Conservation (phyloP, 2,329 filamentous ascomycete species). For the Sporothrix luriei region DNA sequence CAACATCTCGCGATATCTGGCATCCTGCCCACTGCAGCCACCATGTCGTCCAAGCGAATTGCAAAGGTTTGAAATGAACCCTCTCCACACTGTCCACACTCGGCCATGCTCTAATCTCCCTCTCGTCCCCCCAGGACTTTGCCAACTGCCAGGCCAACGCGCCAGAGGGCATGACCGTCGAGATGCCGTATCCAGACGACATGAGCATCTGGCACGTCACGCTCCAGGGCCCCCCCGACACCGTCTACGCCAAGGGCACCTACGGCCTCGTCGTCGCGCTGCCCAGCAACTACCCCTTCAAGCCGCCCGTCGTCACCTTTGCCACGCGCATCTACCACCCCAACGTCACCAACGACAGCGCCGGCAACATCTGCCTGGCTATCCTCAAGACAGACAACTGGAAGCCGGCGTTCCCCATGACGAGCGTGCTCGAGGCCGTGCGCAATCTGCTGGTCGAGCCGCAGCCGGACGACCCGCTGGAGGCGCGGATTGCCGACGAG, state of each 20-base stretch:
- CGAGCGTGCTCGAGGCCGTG: constrained; percentile 74
- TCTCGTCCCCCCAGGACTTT: constrained; percentile 51
- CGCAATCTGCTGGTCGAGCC: constrained; percentile 75
- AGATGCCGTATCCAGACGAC: constrained; percentile 51
- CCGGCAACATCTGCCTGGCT: constrained; percentile 82
- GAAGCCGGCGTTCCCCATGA: constrained; percentile 83
- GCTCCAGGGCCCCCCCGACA: constrained; percentile 50
- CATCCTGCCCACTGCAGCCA: constrained; percentile 35
- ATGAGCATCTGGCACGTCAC: constrained; percentile 58
- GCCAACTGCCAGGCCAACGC: constrained; percentile 54
- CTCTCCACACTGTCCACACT: no score
- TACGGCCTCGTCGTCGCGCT: constrained; percentile 75
- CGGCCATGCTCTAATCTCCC: not conserved
- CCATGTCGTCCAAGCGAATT: constrained; percentile 42
- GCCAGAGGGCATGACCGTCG: constrained; percentile 52
- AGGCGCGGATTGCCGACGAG: constrained; percentile 82
- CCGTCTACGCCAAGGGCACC: constrained; percentile 63
- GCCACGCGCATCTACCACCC: constrained; percentile 92
- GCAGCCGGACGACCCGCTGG: constrained; percentile 86
- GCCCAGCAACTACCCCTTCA: constrained; percentile 85
- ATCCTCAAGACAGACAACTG: constrained; percentile 84
- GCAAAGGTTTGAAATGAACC: constrained; percentile 30
- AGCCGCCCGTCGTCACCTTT: constrained; percentile 78
- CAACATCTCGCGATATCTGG: not conserved
- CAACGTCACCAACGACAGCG: constrained; percentile 85